A percentile compares a stretch with the other conserved stretches of the same genome.
Evolutionary conservation across 352 stramenopile genomes (phyloP).

Genomic region (Phytopythium cucurbitacearum): DNA sequence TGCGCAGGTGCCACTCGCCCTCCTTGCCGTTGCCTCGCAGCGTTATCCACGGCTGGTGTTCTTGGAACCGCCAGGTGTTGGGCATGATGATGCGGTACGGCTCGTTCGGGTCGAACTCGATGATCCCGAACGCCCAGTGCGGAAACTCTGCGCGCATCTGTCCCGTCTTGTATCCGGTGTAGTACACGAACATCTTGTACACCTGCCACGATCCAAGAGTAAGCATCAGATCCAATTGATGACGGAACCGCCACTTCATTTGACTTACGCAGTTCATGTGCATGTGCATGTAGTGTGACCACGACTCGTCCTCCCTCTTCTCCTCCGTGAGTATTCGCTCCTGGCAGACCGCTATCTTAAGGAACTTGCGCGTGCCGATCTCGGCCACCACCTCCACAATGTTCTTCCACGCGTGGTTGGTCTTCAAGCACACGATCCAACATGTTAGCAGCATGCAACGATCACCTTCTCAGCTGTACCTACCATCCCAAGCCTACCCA

Average conservation of each 20-base stretch:
- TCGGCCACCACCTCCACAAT: constrained; percentile 58
- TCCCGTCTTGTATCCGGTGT: constrained; percentile 79
- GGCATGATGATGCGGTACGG: constrained; percentile 52
- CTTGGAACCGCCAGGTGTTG: constrained; percentile 75
- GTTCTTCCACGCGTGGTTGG: constrained; percentile 27
- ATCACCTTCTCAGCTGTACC: neutral
- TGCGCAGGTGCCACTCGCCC: constrained; percentile 63
- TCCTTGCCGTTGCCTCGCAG: constrained; percentile 63
- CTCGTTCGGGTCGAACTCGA: constrained; percentile 75
- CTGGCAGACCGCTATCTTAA: constrained; percentile 21
- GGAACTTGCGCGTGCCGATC: constrained; percentile 29
- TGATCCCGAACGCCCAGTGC: constrained; percentile 69
- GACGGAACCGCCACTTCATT: too few species aligned
- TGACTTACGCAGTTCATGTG: constrained; percentile 67
- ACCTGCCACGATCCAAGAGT: constrained; percentile 15
- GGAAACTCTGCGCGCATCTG: constrained; percentile 53
- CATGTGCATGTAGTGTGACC: constrained; percentile 62
- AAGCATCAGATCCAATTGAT: neutral
- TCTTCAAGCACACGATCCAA: constrained; percentile 24
- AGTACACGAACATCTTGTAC: constrained; percentile 78
- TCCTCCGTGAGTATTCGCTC: constrained; percentile 39
- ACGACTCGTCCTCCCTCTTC: constrained; percentile 43
- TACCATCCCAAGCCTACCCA: constrained; percentile 63
- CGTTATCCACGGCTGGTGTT: constrained; percentile 55
- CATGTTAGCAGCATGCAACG: constrained; percentile 3